Conservation (phyloP, 768 basidiomycete species). For the Grammothele lineata region DNA sequence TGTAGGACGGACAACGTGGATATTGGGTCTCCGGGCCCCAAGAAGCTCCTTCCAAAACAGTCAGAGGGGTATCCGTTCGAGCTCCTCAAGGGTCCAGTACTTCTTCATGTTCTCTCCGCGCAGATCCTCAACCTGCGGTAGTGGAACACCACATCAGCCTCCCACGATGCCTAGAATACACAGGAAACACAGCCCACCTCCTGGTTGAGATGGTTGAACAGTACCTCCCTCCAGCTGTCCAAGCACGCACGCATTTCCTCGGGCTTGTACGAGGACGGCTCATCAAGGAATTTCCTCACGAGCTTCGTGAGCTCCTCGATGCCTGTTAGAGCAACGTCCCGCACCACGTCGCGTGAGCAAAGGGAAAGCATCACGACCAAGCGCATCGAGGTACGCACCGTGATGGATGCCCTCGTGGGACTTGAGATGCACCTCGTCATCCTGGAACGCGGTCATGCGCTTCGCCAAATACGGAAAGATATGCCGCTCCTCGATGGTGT, state of each 20-base stretch:
- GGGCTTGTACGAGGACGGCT: slow-evolving; percentile 46
- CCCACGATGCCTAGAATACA: not conserved
- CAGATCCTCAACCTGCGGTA: slow-evolving; percentile 43
- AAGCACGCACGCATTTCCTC: slow-evolving; percentile 45
- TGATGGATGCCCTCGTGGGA: slow-evolving; percentile 53
- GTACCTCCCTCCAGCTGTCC: slow-evolving; percentile 44
- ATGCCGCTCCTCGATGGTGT: slow-evolving; percentile 49
- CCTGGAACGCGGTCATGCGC: slow-evolving; percentile 44
- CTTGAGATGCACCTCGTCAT: slow-evolving; percentile 40
- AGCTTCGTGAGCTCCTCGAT: slow-evolving; percentile 39
- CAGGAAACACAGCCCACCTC: slow-evolving; percentile 32
- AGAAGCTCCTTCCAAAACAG: too few species aligned
- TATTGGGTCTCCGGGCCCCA: too few species aligned
- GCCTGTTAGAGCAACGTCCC: slow-evolving; percentile 27
- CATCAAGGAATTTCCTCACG: slow-evolving; percentile 37
- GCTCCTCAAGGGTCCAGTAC: slow-evolving; percentile 46
- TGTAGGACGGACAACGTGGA: too few species aligned
- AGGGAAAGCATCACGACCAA: not conserved
- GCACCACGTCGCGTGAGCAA: not conserved
- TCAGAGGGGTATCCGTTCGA: slow-evolving; percentile 32
- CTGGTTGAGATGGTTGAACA: slow-evolving; percentile 51
- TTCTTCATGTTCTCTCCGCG: slow-evolving; percentile 48
- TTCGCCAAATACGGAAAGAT: slow-evolving; percentile 50
- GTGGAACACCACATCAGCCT: not conserved
- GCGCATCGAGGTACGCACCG: slow-evolving; percentile 26